Evolutionary conservation across 2,329 filamentous ascomycete species (phyloP).

Genomic region (Pseudogymnoascus sp.): DNA sequence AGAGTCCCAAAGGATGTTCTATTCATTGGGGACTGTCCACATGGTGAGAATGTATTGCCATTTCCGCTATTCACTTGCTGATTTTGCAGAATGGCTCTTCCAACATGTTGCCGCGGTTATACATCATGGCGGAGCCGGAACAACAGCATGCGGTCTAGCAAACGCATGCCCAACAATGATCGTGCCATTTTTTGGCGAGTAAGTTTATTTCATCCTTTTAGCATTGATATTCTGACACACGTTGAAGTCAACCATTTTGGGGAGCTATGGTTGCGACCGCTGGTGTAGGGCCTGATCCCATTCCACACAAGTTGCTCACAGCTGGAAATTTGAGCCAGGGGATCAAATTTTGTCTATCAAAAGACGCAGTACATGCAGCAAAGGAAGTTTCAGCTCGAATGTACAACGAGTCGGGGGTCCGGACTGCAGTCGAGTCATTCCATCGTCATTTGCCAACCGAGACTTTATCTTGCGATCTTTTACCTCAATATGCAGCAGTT

Average conservation of each 20-base stretch:
- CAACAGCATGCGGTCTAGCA: conserved; percentile 29
- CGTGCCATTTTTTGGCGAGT: conserved; percentile 35
- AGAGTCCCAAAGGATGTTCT: conserved; percentile 26
- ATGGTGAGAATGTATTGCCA: conserved; percentile 14
- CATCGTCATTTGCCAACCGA: conserved; percentile 30
- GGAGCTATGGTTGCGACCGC: conserved; percentile 33
- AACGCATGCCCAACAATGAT: conserved; percentile 31
- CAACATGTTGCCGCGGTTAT: conserved; percentile 29
- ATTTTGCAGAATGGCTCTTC: conserved; percentile 28
- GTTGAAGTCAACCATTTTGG: conserved; percentile 35
- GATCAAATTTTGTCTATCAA: conserved; percentile 29
- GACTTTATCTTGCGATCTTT: conserved; percentile 30
- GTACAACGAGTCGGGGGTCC: conserved; percentile 30
- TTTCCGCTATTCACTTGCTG: not conserved
- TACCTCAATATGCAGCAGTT: conserved; percentile 39
- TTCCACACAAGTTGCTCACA: conserved; percentile 30
- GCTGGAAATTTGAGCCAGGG: conserved; percentile 29
- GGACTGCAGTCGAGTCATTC: conserved; percentile 34
- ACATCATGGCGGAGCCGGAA: conserved; percentile 31
- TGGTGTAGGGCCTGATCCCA: conserved; percentile 34
- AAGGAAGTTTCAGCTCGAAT: conserved; percentile 30
- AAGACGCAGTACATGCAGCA: conserved; percentile 26
- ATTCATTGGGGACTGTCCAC: conserved; percentile 30
- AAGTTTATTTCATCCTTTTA: not conserved
- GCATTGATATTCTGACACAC: not conserved